Evolutionary conservation across 306 rosid genomes (phyloP).

Genomic region (Ormosia semicastrata): DNA sequence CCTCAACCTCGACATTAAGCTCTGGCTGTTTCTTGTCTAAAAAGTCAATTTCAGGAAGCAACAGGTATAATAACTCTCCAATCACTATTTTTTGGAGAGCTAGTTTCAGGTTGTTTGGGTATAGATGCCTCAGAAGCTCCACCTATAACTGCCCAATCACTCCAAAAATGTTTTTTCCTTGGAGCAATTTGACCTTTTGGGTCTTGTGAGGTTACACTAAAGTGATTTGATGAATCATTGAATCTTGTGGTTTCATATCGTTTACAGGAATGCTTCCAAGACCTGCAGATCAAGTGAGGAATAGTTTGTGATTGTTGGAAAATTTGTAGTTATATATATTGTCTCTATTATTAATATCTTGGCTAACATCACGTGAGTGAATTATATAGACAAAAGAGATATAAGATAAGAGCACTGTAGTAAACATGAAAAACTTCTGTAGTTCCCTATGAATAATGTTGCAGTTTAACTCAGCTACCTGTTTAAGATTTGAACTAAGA

Average conservation of each 20-base stretch:
- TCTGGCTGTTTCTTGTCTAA: background rate
- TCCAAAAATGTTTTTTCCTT: conserved; percentile 9
- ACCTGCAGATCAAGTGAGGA: conserved; percentile 14
- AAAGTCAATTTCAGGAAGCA: background rate
- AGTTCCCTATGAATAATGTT: background rate
- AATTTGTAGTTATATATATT: no score
- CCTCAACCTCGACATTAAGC: background rate
- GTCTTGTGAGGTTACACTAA: no score
- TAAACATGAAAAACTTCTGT: background rate
- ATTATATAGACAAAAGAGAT: no score
- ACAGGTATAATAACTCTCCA: conserved; percentile 5
- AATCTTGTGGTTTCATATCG: background rate
- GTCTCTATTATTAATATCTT: no score
- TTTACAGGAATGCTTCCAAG: conserved; percentile 4
- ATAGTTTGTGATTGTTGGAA: background rate
- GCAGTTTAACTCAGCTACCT: background rate
- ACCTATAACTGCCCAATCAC: conserved; percentile 13
- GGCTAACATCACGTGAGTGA: no score
- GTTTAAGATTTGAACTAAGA: background rate
- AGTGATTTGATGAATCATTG: no score
- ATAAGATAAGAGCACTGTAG: no score
- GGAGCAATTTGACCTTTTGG: background rate
- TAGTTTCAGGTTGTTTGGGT: background rate
- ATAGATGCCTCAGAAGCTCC: background rate
- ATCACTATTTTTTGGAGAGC: background rate